These are phyloP conservation scores for Pelargonium nanum DNA, from an alignment of 345 rosid species.

Conservation along the genomic window DNA sequence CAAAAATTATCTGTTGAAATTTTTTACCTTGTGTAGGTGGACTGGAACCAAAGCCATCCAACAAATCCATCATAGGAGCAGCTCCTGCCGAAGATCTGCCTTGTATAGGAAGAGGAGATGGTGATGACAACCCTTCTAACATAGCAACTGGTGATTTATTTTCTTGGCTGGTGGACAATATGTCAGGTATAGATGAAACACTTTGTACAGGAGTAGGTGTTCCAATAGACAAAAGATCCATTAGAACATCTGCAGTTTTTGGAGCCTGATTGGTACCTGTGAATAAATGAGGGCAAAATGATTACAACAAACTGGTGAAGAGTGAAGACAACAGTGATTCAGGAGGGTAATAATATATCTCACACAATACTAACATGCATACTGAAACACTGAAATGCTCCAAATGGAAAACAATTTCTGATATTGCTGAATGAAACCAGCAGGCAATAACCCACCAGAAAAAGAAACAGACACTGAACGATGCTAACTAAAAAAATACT, in stretches of 20 bases:
- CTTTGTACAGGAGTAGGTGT: slow-evolving; percentile 47
- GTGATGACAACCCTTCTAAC: slow-evolving; percentile 42
- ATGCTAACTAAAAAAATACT: too few relatives aligned
- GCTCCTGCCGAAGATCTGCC: slow-evolving; percentile 36
- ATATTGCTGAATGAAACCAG: too few relatives aligned
- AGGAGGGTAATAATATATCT: too few relatives aligned
- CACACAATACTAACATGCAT: too few relatives aligned
- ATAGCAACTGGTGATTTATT: slow-evolving; percentile 27
- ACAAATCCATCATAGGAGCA: slow-evolving; percentile 60
- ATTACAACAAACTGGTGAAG: background rate
- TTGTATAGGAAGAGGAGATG: slow-evolving; percentile 26
- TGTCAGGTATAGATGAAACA: slow-evolving; percentile 44
- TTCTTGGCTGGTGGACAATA: slow-evolving; percentile 41
- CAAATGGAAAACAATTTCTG: too few relatives aligned
- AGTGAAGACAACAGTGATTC: background rate
- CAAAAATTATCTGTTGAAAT: slow-evolving; percentile 5
- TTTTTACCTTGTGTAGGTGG: slow-evolving; percentile 56
- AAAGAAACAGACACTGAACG: too few relatives aligned
- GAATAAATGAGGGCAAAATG: background rate
- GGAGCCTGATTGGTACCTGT: slow-evolving; percentile 52
- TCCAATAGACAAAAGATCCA: slow-evolving; percentile 88
- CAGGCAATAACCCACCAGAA: too few relatives aligned
- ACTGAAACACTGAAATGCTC: too few relatives aligned
- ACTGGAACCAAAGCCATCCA: slow-evolving; percentile 68
- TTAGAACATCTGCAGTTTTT: slow-evolving; percentile 65